Evolutionary conservation across 1,284 basidiomycete species (phyloP), one percentile per base, ranked within the genome.

Genomic region (Meripilus lineatus): DNA sequence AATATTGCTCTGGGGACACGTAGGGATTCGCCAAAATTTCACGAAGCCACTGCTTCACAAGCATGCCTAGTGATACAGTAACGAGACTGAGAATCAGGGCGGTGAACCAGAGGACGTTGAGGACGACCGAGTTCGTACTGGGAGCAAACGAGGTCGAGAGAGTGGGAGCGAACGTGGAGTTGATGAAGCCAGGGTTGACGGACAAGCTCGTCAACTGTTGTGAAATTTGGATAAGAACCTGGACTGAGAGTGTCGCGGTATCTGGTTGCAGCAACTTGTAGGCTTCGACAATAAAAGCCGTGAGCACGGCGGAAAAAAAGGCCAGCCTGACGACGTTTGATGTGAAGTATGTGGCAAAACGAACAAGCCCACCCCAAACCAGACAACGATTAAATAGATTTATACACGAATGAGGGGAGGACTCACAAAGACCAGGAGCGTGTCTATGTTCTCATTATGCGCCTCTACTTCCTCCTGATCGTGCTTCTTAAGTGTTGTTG

Each of bases 371-470:
- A n/a, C n/a, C n/a, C n/a, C n/a, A n/a, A n/a, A n/a, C n/a, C n/a
- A n/a, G n/a, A n/a, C n/a, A n/a, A n/a, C n/a, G n/a, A n/a, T n/a
- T n/a, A n/a, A n/a, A n/a, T n/a, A n/a, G n/a, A n/a, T n/a, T n/a
- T n/a, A n/a, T n/a, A n/a, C n/a, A n/a, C n/a, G n/a, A n/a, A n/a
- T n/a, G 22, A 22, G 26, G 34, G 2, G 3, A 36, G 7, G n/a
- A 42, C 50, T 45, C 33, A 50, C 50, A 26, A 52, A 48, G 4
- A 52, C 42, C 11, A 52, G 38, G 1, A 52, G 21, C 2, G 33
- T 50, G 35, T 52, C 48, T 8, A 52, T 46, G n/a, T 52, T 48
- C 13, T 50, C 48, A 22, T 47, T 48, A 33, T 40, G 42, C 7
- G 28, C 34, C 5, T 42, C 7, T 4, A 45, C 38, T 22, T 30